Base-by-base conservation (phyloP, 2,329 filamentous ascomycete species). In the Achaetomium macrosporum region DNA sequence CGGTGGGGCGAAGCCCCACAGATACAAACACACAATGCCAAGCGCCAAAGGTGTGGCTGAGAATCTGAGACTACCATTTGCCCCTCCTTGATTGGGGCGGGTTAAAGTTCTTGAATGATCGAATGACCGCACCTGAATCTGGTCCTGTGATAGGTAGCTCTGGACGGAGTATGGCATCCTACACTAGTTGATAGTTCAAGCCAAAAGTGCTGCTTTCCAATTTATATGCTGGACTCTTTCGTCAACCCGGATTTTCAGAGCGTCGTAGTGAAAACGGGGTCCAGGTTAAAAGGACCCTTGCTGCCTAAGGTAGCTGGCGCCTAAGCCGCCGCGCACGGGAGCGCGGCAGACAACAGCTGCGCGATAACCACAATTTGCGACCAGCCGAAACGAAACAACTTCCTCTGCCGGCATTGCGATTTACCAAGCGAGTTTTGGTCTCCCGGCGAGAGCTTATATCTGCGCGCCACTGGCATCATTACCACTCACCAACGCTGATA, bases 211-310 rank as follows among this genome's bases (percentile, higher is more conserved):
- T 25, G 25, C 25, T 25, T 25, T 25, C 25, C 25, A 25, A 25
- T 25, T 25, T 4, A 25, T 4, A 25, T 4, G 33, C 33, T 9
- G 33, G 5, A 15, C 33, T 35, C n/a, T 30, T n/a, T 17, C 19
- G 12, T 17, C 25, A 12, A 10, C 42, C n/a, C 15, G 25, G 29
- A 41, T 10, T 37, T 13, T 17, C 11, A 42, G 33, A 19, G 20
- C 35, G 53, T 50, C 10, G 53, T 31, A 52, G 17, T 36, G 31
- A 17, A 49, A 52, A 52, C 53, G 49, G 53, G 49, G 33, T 35
- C 44, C 12, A 42, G 47, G 42, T 37, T 17, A 56, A 9, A 40
- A 42, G 36, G 45, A 54, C 51, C 53, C 56, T 52, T 56, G 56
- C 47, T 54, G 51, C 53, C 47, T 58, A n/a, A n/a, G n/a, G n/a